Base-by-base conservation (phyloP, 495 filamentous ascomycete species). In the Physcia stellaris region DNA sequence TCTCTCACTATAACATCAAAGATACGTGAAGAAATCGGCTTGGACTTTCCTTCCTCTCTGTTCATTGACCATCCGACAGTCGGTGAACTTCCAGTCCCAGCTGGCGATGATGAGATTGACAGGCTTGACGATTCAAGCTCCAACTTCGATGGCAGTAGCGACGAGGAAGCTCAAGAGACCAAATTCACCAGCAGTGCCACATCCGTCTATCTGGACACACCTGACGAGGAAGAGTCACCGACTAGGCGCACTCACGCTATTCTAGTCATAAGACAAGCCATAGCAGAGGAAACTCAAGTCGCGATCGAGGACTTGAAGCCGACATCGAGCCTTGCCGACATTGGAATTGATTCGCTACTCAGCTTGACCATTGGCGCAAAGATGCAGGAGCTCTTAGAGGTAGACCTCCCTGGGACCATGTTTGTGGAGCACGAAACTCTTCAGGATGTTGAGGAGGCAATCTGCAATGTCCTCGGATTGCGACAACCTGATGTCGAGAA, bases 61-160 rank as follows among this genome's bases (percentile, higher is more conserved):
- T 78, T 83, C 46, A 59, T 67, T 13, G 73, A 80, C 12, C 71
- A 62, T n/a, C 59, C 61, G 0, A 80, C 71, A 6, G 60, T 82
- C 42, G 67, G 70, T 7, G 66, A 67, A 39, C 71, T 80, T 59
- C 55, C 79, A 75, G 60, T 49, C 52, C 63, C 73, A 46, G 48
- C 79, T 24, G 30, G 22, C 13, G 13, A 20, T 20, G 15, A 15
- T 35, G 33, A 20, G 15, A n/a, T n/a, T n/a, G n/a, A n/a, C n/a
- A n/a, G n/a, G n/a, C n/a, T n/a, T n/a, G n/a, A n/a, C n/a, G 33
- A 35, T 17, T n/a, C 33, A 20, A 19, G n/a, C n/a, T 16, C 33
- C 4, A 17, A 16, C 33, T 7, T 13, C 13, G 9, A 28, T 7
- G 9, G 9, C 13, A 7, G 9, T 28, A 28, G 9, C 13, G 26